Evolutionary conservation across 169 alveolate species (phyloP).

Genomic region (Cryptosporidium canis): DNA sequence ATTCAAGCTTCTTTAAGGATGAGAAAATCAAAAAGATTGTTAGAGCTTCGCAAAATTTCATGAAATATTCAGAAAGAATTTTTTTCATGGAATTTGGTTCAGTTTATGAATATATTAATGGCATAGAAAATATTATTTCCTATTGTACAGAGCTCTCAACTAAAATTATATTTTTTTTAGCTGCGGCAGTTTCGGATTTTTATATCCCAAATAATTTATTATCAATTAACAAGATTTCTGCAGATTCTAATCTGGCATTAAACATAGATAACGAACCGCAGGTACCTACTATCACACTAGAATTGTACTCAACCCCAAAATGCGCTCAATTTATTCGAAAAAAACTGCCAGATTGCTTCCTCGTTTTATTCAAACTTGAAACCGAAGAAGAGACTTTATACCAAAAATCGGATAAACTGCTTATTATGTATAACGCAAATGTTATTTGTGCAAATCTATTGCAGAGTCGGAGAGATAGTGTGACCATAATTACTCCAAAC

Average conservation of each 20-base stretch:
- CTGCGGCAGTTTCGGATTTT: constrained; percentile 91
- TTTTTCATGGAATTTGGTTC: constrained; percentile 77
- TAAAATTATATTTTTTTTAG: constrained; percentile 74
- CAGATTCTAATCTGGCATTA: constrained; percentile 27
- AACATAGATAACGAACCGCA: neutral
- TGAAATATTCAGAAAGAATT: constrained; percentile 57
- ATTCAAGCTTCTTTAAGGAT: neutral
- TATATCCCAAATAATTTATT: constrained; percentile 78
- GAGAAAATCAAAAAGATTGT: neutral
- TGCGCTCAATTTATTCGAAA: constrained; percentile 70
- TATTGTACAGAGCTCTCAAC: constrained; percentile 1
- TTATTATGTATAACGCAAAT: constrained; percentile 75
- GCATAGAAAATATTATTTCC: constrained; percentile 69
- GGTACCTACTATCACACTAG: constrained; percentile 16
- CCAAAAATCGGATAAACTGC: constrained; percentile 73
- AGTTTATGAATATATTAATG: constrained; percentile 75
- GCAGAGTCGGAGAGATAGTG: constrained; percentile 68
- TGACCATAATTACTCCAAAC: constrained; percentile 8
- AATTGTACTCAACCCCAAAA: constrained; percentile 80
- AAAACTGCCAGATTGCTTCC: constrained; percentile 50
- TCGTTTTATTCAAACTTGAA: constrained; percentile 81
- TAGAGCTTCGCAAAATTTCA: constrained; percentile 29
- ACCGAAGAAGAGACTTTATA: constrained; percentile 77
- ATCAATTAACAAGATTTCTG: constrained; percentile 44
- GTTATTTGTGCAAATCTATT: constrained; percentile 78